Evolutionary conservation across 257 asterid genomes (phyloP).

Genomic region (Knoxia roxburghii): DNA sequence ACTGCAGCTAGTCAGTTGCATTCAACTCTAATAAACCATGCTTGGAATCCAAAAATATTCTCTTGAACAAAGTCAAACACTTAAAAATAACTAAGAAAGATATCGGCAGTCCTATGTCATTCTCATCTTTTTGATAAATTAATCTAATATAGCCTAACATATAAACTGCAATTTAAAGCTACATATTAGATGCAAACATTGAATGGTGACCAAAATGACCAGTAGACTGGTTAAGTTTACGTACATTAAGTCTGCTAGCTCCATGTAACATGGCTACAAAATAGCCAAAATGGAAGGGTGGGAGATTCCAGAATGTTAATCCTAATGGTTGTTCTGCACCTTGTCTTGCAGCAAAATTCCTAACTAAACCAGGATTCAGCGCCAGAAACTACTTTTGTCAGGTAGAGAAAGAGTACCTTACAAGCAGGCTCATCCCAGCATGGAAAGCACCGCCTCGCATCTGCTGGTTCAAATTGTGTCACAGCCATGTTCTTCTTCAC

Average conservation of each 20-base stretch:
- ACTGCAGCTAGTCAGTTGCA: not conserved
- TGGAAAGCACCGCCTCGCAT: constrained; percentile 97
- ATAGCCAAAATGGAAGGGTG: not conserved
- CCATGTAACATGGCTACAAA: not conserved
- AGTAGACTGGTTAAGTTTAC: not conserved
- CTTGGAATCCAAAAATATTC: too few relatives aligned
- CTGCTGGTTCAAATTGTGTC: constrained; percentile 96
- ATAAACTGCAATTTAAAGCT: not conserved
- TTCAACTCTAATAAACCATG: not conserved
- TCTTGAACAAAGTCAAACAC: not conserved
- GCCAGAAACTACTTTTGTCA: not conserved
- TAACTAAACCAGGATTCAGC: not conserved
- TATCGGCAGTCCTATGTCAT: too few relatives aligned
- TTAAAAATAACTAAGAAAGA: too few relatives aligned
- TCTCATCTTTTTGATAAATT: not conserved
- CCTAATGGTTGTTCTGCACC: not conserved
- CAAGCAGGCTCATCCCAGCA: constrained; percentile 99
- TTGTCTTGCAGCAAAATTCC: not conserved
- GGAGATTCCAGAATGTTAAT: not conserved
- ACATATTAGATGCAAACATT: not conserved
- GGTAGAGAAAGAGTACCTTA: constrained; percentile 43
- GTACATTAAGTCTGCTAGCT: not conserved
- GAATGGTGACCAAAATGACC: not conserved
- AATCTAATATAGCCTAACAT: not conserved
- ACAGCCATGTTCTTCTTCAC: constrained; percentile 93